Evolutionary conservation across 306 rosid genomes (phyloP), one percentile per base, ranked within the genome.

Genomic region (Rosa multiflora): DNA sequence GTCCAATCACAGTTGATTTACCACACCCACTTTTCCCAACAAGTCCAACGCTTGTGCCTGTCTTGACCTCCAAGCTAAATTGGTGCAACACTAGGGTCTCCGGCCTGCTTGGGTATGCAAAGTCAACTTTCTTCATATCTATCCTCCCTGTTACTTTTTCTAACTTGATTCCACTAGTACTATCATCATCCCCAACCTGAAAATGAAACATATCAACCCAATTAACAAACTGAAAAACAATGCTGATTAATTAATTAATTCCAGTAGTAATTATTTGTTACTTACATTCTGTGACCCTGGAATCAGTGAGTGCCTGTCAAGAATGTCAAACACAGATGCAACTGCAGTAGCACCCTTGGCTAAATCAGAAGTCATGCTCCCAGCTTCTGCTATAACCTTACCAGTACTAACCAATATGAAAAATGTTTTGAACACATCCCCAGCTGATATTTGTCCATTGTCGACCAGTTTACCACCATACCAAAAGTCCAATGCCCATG

Each of bases 401-500:
- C 99, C 98, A 7, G 98, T 95, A 81, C 98, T 95, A 0, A 95
- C 94, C 81, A 95, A 82, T 7, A 93, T 92, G 80, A 95, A 95
- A 79, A 95, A 95, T 26, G 99, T 95, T 68, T 88, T 95, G 85
- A 95, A 92, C 82, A 95, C 98, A 82, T 87, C 99, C 47, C 99
- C 98, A 20, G 99, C 88, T 32, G 98, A 89, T 53, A 95, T 90
- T 17, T 90, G 85, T 13, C 97, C 86, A 68, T 78, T 88, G 67
- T 89, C 44, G 26, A 95, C 98, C 47, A 95, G 83, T 32, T 72
- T 86, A 5, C 99, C 99, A n/a, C 99, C 99, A 79, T 78, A 95
- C 99, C 99, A 95, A 79, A 95, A 95, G 83, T 92, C 99, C 85
- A 93, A 75, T 80, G 97, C 98, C 99, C 99, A 95, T 42, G 98